Base-by-base conservation (phyloP, 805 yeast species). In the Hyphopichia homilentoma region DNA sequence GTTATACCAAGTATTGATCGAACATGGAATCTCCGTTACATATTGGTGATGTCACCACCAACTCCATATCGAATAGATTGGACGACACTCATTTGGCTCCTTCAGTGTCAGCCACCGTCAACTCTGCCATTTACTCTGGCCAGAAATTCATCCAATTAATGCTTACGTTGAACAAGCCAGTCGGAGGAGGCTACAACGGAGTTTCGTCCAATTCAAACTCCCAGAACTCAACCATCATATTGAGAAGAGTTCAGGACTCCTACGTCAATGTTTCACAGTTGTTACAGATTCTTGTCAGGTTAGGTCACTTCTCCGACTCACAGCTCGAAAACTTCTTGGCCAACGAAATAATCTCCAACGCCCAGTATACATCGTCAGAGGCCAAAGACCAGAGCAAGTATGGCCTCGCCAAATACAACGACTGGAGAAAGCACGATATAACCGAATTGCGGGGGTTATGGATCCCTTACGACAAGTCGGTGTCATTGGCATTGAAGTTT, bases 391-490 rank as follows among this genome's bases (percentile, higher is more conserved):
- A 45, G 25, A 47, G 52, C 15, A 27, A 44, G 18, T 35, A 25
- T 21, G 35, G 34, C 20, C 33, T 44, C 5, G 40, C 47, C 14
- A 46, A 46, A 25, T 50, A 40, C 34, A 48, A 51, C 31, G 69
- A 66, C 46, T 53, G 45, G 21, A 41, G 58, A 4, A 31, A 41
- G n/a, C 57, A 56, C 38, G 56, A 50, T 14, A 53, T 55, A 35
- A 20, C 38, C 4, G 42, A 40, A 24, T 36, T 65, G 21, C 44
- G 54, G 20, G 73, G 73, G 0, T 32, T 65, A 14, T 66, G 73
- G 73, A 52, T 66, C 16, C 60, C 71, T 9, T 66, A 63, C 47
- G 73, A 65, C 35, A 61, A 57, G 43, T 70, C 71, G 2, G 67
- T 66, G 12, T 35, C 45, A 14, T 36, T 66, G n/a, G 62, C 69